phyloP scores from a whole-genome alignment of 495 filamentous ascomycete genomes.

The Chaetomium fimeti region DNA sequence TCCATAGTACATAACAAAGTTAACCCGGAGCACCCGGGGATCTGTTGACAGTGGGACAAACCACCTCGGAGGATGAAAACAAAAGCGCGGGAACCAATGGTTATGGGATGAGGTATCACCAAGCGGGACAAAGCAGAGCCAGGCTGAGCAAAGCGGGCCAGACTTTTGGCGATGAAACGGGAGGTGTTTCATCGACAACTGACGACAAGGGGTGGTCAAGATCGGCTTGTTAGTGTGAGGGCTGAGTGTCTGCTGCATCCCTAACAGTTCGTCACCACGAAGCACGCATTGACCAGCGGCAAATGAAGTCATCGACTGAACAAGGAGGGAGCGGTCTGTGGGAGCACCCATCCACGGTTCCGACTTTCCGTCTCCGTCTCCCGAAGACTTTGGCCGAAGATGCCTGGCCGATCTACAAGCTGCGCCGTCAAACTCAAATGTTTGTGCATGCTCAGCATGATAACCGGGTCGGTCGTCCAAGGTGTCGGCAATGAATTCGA shows the following conservation, averaged over 20 bases:
- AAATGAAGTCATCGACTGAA: constrained; percentile 19
- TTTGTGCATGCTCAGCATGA: neutral
- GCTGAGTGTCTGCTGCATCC: neutral
- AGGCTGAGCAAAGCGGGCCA: constrained; percentile 10
- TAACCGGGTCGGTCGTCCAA: neutral
- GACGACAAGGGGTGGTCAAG: constrained; percentile 15
- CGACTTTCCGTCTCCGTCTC: neutral
- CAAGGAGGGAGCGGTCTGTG: constrained; percentile 16
- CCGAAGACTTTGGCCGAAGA: neutral
- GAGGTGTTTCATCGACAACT: constrained; percentile 31
- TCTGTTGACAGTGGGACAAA: constrained; percentile 17
- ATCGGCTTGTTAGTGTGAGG: constrained; percentile 15
- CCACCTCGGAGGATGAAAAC: constrained; percentile 15
- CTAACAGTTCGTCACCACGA: constrained; percentile 5
- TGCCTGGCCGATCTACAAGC: neutral
- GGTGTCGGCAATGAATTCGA: neutral
- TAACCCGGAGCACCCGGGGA: constrained; percentile 1
- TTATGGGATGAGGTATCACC: neutral
- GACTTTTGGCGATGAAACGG: constrained; percentile 28
- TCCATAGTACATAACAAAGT: no score
- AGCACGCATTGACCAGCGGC: constrained; percentile 14
- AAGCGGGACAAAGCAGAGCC: constrained; percentile 15
- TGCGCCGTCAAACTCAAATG: neutral
- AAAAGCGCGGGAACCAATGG: constrained; percentile 9
- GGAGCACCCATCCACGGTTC: neutral